Percentiles rank a stretch among this genome's conserved stretches.
Evolutionary conservation across 2,329 filamentous ascomycete genomes (phyloP).

Genomic region (Xylariaceae sp.): DNA sequence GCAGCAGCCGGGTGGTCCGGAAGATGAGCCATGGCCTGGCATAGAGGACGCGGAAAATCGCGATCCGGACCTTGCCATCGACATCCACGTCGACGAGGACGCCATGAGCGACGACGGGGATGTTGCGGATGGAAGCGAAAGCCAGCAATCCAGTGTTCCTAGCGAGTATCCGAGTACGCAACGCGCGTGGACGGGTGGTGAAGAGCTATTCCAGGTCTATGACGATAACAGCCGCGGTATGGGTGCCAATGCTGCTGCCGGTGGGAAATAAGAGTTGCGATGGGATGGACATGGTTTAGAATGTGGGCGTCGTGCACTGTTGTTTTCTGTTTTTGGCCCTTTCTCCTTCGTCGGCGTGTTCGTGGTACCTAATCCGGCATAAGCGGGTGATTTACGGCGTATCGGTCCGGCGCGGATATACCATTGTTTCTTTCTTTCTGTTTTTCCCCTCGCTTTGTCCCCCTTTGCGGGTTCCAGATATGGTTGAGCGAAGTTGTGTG

Average conservation of each 20-base stretch:
- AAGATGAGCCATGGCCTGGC: conserved; percentile 61
- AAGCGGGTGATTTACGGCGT: not conserved
- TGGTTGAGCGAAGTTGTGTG: not conserved
- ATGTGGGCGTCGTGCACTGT: not conserved
- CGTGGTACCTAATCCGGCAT: not conserved
- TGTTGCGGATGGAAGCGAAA: conserved; percentile 18
- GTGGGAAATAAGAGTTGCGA: conserved; percentile 5
- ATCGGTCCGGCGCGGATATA: not conserved
- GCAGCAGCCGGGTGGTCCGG: conserved; percentile 41
- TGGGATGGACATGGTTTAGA: too few relatives aligned
- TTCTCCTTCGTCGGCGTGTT: not conserved
- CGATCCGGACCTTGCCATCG: conserved; percentile 41
- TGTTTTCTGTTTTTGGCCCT: not conserved
- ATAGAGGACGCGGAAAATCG: conserved; percentile 60
- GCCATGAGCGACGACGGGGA: conserved; percentile 27
- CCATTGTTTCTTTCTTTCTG: not conserved
- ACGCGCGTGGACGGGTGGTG: conserved; percentile 28
- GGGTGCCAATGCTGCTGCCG: not conserved
- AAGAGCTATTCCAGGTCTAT: conserved; percentile 24
- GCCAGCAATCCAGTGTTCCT: conserved; percentile 33
- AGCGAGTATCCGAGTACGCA: conserved; percentile 37
- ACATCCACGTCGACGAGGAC: conserved; percentile 32
- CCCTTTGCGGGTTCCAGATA: not conserved
- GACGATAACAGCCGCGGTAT: conserved; percentile 9
- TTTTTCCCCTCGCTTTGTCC: not conserved